Percentiles rank a stretch among this genome's conserved stretches.
Conservation (phyloP, 768 basidiomycete genomes). For the Xanthoconium stramineum region DNA sequence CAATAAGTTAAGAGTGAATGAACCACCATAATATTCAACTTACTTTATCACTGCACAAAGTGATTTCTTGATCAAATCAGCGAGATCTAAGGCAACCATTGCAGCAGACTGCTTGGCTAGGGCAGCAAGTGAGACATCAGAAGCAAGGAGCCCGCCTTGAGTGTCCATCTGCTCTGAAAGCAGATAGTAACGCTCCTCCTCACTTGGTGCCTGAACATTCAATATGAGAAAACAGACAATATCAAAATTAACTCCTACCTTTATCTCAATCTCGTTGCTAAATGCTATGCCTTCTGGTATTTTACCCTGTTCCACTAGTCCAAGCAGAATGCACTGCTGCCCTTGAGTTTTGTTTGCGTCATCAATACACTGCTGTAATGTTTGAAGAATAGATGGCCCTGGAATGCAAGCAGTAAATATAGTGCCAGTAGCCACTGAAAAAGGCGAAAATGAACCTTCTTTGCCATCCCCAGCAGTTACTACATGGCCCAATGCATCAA, state of each 20-base stretch:
- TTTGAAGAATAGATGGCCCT: constrained; percentile 59
- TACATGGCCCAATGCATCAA: constrained; percentile 75
- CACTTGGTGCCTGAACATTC: constrained; percentile 67
- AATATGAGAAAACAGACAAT: background rate
- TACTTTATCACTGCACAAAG: constrained; percentile 39
- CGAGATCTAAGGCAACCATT: constrained; percentile 78
- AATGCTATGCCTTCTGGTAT: constrained; percentile 69
- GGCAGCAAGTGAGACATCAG: constrained; percentile 72
- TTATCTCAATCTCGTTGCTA: constrained; percentile 79
- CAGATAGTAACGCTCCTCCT: constrained; percentile 66
- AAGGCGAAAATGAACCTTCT: constrained; percentile 38
- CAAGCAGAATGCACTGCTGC: constrained; percentile 74
- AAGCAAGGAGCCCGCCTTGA: constrained; percentile 42
- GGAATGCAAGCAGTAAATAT: background rate
- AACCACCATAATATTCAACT: background rate
- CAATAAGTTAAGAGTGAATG: background rate
- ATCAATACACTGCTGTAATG: constrained; percentile 61
- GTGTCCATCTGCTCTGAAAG: constrained; percentile 43
- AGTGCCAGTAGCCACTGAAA: background rate
- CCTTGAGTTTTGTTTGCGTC: constrained; percentile 57
- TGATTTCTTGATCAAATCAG: constrained; percentile 62
- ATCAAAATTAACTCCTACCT: constrained; percentile 42
- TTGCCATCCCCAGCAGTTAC: constrained; percentile 59
- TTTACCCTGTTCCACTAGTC: constrained; percentile 62
- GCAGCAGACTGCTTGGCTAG: constrained; percentile 91